These are phyloP conservation scores for Tritrichomonas foetus DNA, from an alignment of 208 protist species.

Conservation along the genomic window DNA sequence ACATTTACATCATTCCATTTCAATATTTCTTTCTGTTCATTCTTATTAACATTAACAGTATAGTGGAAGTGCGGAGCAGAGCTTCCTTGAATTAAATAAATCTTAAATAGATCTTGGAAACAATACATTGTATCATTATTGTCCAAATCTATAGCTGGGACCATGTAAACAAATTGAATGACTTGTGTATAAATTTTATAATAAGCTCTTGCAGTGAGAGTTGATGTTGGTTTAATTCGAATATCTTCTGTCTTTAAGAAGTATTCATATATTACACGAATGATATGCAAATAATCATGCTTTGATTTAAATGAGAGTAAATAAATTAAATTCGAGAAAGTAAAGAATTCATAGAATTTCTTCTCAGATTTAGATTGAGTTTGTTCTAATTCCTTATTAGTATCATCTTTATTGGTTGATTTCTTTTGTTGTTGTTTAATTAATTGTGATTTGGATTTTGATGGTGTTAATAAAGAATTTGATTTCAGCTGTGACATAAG, in stretches of 20 bases:
- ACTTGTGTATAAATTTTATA: not conserved
- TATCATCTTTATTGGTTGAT: not conserved
- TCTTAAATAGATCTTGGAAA: not conserved
- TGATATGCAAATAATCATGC: not conserved
- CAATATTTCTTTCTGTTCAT: too few species aligned
- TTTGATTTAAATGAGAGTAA: not conserved
- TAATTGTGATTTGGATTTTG: too few species aligned
- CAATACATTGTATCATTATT: too few species aligned
- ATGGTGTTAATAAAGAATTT: too few species aligned
- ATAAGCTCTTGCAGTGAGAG: not conserved
- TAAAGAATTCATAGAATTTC: not conserved
- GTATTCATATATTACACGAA: not conserved
- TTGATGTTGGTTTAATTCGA: not conserved
- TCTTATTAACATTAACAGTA: too few species aligned
- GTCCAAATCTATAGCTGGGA: not conserved
- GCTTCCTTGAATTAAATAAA: not conserved
- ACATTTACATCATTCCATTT: too few species aligned
- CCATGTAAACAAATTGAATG: not conserved
- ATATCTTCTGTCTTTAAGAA: not conserved
- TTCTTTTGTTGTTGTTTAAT: too few species aligned
- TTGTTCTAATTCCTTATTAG: not conserved
- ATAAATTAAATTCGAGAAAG: not conserved
- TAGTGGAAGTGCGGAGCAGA: not conserved
- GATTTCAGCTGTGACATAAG: too few species aligned
- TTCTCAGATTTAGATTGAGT: not conserved